Base-by-base conservation (phyloP, 768 basidiomycete genomes). In the Flagelloscypha sp. region DNA sequence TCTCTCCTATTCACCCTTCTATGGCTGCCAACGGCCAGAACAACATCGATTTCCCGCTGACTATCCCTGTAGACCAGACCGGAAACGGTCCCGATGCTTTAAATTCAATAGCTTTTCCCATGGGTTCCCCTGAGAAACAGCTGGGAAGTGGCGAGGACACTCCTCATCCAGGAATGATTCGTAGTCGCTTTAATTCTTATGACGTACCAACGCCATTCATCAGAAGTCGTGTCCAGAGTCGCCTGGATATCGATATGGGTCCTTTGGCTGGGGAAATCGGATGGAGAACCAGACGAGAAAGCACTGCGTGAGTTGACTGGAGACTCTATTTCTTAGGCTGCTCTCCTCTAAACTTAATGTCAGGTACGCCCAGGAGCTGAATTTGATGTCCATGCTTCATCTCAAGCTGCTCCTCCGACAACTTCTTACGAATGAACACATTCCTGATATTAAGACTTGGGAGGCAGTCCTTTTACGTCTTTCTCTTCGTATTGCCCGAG, bases 381-480 rank as follows among this genome's bases (percentile, higher is more conserved):
- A 92, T 50, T 59, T 79, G 7, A 77, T 80, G 9, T 93, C 92
- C 8, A 85, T 95, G 76, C 70, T 72, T 43, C 89, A 98, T 58
- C 71, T 97, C 33, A 84, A 87, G 27, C 71, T 79, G 39, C 92
- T 98, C 82, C 65, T 99, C 10, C 75, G 80, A 5, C 95, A 99
- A 59, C 84, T 90, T 71, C 71, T 98, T 16, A 77, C 74, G 3
- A 78, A 74, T 22, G 90, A 89, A 50, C 61, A 73, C 27, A 82
- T 99, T 19, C 83, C 89, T 3, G 80, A 93, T 43, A 56, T 84
- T 31, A 69, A 65, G 37, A 83, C 92, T 45, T 99, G 95, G 95
- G 87, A 92, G 53, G 79, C 81, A 37, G 79, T 77, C 0, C 65
- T 99, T 7, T 66, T 89, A 31, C 78, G 70, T 46, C 65, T 98